phyloP scores from a whole-genome alignment of 257 asterid species.

The Euphrasia confusa region DNA sequence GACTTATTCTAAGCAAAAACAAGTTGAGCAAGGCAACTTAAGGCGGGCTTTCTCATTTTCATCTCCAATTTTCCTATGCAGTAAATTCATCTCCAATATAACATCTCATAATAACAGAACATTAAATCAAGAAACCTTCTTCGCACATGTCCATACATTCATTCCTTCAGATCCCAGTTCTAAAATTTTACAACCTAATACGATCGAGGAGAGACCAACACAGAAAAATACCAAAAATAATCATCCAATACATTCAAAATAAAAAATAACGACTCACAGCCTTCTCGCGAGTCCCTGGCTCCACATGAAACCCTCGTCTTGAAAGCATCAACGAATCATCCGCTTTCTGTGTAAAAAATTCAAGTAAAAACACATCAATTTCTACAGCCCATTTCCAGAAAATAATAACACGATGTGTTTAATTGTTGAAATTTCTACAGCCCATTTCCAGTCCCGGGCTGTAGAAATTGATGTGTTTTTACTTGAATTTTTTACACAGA shows the following conservation, averaged over 20 bases:
- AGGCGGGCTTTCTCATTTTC: not conserved
- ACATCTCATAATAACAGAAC: conserved; percentile 10
- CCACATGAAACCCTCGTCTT: conserved; percentile 67
- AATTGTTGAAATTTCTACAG: conserved; percentile 25
- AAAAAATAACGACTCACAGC: conserved; percentile 48
- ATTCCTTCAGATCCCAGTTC: conserved; percentile 15
- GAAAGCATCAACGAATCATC: conserved; percentile 37
- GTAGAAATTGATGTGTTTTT: conserved; percentile 20
- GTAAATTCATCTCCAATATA: not conserved
- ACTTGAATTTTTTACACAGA: conserved; percentile 29
- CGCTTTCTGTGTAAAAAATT: conserved; percentile 29
- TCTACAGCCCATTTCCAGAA: conserved; percentile 13
- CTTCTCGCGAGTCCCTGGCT: conserved; percentile 88
- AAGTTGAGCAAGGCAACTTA: not conserved
- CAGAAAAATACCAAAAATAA: not conserved
- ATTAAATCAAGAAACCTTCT: not conserved
- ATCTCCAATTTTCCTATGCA: not conserved
- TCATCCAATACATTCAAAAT: not conserved
- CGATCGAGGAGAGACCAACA: not conserved
- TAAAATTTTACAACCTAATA: not conserved
- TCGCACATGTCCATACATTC: not conserved
- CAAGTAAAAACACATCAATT: conserved; percentile 15
- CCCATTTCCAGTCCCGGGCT: conserved; percentile 8
- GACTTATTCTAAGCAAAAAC: conserved; percentile 6
- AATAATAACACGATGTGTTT: too few species aligned